A percentile compares a stretch with the other conserved stretches of the same genome.
phyloP scores from a whole-genome alignment of 1,284 basidiomycete genomes.

The Laetiporus sulphureus region DNA sequence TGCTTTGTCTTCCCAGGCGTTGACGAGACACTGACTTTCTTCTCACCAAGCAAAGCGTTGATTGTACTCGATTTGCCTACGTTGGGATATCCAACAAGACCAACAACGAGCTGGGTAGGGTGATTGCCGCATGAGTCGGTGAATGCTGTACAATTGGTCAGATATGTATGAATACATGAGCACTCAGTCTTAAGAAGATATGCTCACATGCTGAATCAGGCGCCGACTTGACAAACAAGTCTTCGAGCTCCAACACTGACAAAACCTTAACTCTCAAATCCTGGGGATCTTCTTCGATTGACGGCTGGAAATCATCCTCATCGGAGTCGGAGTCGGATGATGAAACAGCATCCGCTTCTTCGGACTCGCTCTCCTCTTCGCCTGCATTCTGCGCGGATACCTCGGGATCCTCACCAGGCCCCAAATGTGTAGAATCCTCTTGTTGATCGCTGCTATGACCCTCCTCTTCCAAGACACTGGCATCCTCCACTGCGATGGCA shows the following conservation, averaged over 20 bases:
- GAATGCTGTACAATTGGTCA: no score
- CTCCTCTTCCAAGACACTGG: conserved; percentile 1
- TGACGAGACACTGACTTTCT: conserved; percentile 96
- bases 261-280: conserved; percentile 78
- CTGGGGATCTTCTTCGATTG: conserved; percentile 45
- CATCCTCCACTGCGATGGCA: conserved; percentile 30
- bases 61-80: conserved; percentile 98
- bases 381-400: conserved; percentile 22
- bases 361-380: conserved; percentile 23
- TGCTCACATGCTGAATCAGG: conserved; percentile 61
- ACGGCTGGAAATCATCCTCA: conserved; percentile 23
- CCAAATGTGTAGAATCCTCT: conserved; percentile 2
- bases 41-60: conserved; percentile 91
- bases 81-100: conserved; percentile 98
- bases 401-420: conserved; percentile 6
- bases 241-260: conserved; percentile 86
- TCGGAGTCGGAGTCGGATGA: conserved; percentile 11
- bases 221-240: conserved; percentile 73
- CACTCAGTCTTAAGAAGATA: not conserved
- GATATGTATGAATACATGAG: conserved; percentile 9
- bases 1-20: conserved; percentile 99
- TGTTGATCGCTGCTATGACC: conserved; percentile 15
- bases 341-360: conserved; percentile 24
- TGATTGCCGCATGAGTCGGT: conserved; percentile 53
- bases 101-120: conserved; percentile 75